phyloP scores from a whole-genome alignment of 176 grass and related monocot genomes.

The Rhynchospora breviuscula region DNA sequence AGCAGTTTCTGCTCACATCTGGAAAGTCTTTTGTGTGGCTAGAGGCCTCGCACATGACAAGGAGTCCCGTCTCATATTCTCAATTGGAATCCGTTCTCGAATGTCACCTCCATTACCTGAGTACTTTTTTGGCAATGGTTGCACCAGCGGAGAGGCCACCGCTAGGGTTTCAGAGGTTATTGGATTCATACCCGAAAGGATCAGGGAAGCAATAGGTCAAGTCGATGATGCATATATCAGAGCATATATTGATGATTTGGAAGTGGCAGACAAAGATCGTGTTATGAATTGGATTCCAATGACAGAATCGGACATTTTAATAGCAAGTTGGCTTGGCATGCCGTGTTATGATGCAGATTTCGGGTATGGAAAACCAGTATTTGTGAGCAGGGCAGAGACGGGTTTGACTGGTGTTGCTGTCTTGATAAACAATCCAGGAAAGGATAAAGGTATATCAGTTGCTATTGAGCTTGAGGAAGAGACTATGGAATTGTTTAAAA shows the following conservation, averaged over 20 bases:
- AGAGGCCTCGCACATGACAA: background rate
- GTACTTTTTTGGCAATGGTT: background rate
- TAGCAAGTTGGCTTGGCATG: conserved; percentile 56
- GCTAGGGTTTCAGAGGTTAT: conserved; percentile 11
- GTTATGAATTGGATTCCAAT: conserved; percentile 29
- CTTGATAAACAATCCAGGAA: conserved; percentile 20
- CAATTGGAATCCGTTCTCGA: background rate
- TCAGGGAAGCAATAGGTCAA: background rate
- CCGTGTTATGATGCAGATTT: conserved; percentile 56
- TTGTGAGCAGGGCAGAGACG: conserved; percentile 35
- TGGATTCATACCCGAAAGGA: background rate
- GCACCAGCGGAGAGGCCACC: background rate
- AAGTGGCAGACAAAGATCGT: conserved; percentile 9
- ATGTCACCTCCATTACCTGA: conserved; percentile 1
- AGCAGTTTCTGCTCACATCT: conserved; percentile 9
- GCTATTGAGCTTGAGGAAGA: conserved; percentile 23
- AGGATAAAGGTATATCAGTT: conserved; percentile 13
- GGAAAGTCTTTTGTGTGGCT: conserved; percentile 5
- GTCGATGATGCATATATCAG: conserved; percentile 20
- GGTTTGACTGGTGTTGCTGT: conserved; percentile 23
- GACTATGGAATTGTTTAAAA: conserved; percentile 21
- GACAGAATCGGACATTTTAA: conserved; percentile 37
- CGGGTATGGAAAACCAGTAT: conserved; percentile 46
- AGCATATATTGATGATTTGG: conserved; percentile 5
- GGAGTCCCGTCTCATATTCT: conserved; percentile 4